phyloP scores from a whole-genome alignment of 2,329 filamentous ascomycete species.

The Cordyceps fumosorosea region DNA sequence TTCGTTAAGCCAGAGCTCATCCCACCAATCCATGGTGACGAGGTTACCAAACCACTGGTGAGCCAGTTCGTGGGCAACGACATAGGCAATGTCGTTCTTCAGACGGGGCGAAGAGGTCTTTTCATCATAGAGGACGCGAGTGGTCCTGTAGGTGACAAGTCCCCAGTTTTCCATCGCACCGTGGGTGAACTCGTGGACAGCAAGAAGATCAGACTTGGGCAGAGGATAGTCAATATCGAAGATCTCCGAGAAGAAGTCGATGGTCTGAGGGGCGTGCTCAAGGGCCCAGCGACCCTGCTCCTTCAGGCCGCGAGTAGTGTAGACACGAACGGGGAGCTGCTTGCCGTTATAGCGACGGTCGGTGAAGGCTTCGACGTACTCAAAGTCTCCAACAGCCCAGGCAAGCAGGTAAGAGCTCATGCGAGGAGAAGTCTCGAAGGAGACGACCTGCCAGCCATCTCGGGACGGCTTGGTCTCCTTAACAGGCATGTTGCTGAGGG shows the following conservation, averaged over 20 bases:
- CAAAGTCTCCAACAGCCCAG: constrained; percentile 95
- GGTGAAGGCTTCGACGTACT: constrained; percentile 90
- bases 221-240: constrained; percentile 91
- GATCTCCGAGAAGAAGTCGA: constrained; percentile 94
- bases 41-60: constrained; percentile 96
- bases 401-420: constrained; percentile 92
- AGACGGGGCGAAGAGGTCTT: constrained; percentile 83
- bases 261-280: constrained; percentile 83
- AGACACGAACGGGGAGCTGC: constrained; percentile 86
- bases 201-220: constrained; percentile 84
- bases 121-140: constrained; percentile 92
- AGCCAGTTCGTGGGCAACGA: constrained; percentile 95
- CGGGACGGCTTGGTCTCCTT: constrained; percentile 56
- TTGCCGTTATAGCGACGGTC: constrained; percentile 86
- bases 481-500: constrained; percentile 92
- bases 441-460: constrained; percentile 64
- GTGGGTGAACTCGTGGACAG: constrained; percentile 84
- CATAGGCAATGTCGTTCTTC: constrained; percentile 91
- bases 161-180: constrained; percentile 97
- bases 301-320: constrained; percentile 90
- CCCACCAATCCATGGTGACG: constrained; percentile 95
- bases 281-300: constrained; percentile 86
- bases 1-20: constrained; percentile 89
- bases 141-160: constrained; percentile 91
- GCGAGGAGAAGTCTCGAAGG: constrained; percentile 75